Evolutionary conservation across 169 alveolate genomes (phyloP).

Genomic region (Plasmodium malariae): DNA sequence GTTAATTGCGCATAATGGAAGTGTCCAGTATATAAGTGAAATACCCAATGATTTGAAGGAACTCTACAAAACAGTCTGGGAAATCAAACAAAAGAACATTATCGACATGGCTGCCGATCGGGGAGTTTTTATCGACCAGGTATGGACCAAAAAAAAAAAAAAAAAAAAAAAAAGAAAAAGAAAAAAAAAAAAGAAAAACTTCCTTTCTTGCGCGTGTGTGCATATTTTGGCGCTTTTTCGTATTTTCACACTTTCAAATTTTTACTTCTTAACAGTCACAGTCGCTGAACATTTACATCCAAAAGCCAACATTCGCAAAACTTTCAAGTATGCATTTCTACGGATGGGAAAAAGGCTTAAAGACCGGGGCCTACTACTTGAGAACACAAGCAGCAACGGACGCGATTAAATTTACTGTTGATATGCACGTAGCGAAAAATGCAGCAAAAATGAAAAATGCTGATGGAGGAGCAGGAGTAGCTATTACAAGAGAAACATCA

Average conservation of each 20-base stretch:
- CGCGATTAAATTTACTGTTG: conserved; percentile 98
- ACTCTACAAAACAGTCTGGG: conserved; percentile 98
- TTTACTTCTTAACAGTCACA: conserved; percentile 89
- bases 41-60: conserved; percentile 95
- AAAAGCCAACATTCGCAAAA: conserved; percentile 95
- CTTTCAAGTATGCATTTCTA: conserved; percentile 98
- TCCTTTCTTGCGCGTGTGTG: too few species aligned
- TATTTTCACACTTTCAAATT: too few species aligned
- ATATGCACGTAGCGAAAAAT: conserved; percentile 85
- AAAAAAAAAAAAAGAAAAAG: too few species aligned
- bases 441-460: conserved; percentile 79
- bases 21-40: conserved; percentile 92
- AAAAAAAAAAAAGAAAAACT: too few species aligned
- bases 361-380: conserved; percentile 97
- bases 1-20: conserved; percentile 96
- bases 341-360: conserved; percentile 98
- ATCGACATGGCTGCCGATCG: conserved; percentile 98
- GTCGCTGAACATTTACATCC: conserved; percentile 96
- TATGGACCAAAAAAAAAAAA: too few species aligned
- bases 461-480: conserved; percentile 13
- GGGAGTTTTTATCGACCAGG: conserved; percentile 93
- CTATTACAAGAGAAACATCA: conserved; percentile 76
- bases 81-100: conserved; percentile 96
- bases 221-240: too few species aligned
- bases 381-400: conserved; percentile 99